Base-by-base conservation (phyloP, 805 yeast species). In the Zygosaccharomyces lentus region DNA sequence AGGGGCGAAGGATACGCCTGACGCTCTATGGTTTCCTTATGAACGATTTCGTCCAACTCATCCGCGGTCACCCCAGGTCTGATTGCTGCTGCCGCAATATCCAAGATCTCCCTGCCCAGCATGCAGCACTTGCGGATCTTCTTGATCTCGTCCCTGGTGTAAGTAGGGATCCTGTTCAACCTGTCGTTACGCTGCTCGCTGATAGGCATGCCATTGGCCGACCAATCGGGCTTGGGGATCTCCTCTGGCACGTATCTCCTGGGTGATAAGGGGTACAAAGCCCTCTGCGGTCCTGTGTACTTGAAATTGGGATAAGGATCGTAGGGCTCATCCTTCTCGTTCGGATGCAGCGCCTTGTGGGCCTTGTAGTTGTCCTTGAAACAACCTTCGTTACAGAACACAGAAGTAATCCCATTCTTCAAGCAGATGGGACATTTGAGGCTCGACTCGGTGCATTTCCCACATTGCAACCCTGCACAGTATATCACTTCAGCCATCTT, bases 1-100 rank as follows among this genome's bases (percentile, higher is more conserved):
- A 91, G 73, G 3, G 99, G 96, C 9, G 96, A 87, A 15, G 99
- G 99, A 65, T 93, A 93, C 2, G 90, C 88, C 53, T 83, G 81
- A 66, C 96, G 78, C 66, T 87, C 87, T 57, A 90, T 73, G 48
- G 96, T 85, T 59, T 89, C 98, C 42, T 80, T 76, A 64, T 93
- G 98, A 37, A 88, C 89, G 51, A 90, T 75, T 38, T 72, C 80
- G 65, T 93, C 99, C 46, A 93, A 72, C 63, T 85, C 91, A 63
- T 93, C 98, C 23, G 99, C 90, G 42, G 97, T 91, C 48, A 88
- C 70, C 37, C 99, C 99, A 0, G 96, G 95, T 52, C 72, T 77
- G 34, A 88, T 73, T 23, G 85, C 83, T 2, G 87, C 83, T 6
- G 91, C 99, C 7, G 93, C 95, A 9, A 76, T 71, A 67, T 93